phyloP scores from a whole-genome alignment of 2,329 filamentous ascomycete genomes.

The Diplodia mutila region DNA sequence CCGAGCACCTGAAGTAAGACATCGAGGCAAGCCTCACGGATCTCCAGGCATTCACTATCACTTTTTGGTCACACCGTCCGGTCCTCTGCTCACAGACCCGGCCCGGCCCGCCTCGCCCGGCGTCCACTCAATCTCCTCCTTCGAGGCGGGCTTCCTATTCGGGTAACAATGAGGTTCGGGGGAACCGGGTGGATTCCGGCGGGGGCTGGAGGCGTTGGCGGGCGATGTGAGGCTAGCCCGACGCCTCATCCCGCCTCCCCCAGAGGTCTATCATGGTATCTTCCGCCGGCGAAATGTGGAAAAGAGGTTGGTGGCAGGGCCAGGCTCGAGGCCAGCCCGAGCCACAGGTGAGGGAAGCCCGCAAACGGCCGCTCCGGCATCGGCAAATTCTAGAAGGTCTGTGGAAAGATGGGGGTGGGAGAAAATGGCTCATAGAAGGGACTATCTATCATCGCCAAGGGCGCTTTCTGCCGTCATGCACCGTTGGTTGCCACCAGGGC shows the following conservation, averaged over 20 bases:
- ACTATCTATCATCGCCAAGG: background rate
- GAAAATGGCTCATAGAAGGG: conserved; percentile 16
- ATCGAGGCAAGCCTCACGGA: background rate
- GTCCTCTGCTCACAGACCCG: background rate
- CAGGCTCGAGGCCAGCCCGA: background rate
- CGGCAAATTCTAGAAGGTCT: conserved; percentile 5
- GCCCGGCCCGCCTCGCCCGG: conserved; percentile 11
- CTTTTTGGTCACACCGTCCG: background rate
- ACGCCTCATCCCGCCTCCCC: background rate
- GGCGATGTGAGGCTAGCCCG: background rate
- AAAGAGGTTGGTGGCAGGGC: background rate
- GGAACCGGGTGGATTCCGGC: background rate
- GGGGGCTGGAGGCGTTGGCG: background rate
- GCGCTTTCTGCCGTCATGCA: background rate
- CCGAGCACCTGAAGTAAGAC: background rate
- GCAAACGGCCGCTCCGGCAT: background rate
- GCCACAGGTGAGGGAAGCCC: background rate
- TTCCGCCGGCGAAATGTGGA: background rate
- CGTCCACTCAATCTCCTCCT: background rate
- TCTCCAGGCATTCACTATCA: background rate
- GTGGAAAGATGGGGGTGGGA: background rate
- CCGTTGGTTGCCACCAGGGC: background rate
- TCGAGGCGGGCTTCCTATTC: background rate
- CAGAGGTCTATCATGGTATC: background rate
- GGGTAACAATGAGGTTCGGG: background rate